Conservation (phyloP, 495 filamentous ascomycete genomes). For the Neurospora sp. region DNA sequence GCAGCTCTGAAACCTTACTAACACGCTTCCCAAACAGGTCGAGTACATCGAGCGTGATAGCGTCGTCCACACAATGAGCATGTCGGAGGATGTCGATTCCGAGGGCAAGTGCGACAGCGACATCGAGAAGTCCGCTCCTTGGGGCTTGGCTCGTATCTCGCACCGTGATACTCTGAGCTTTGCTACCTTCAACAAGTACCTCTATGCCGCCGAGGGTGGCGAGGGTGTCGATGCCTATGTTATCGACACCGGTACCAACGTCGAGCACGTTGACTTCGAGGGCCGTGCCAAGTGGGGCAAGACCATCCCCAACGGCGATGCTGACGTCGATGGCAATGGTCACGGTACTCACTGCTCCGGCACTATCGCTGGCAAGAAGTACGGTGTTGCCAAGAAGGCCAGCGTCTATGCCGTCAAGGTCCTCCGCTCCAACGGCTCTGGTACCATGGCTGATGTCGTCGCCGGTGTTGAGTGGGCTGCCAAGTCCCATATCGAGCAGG, state of each 20-base stretch:
- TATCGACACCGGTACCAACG: slow-evolving; percentile 95
- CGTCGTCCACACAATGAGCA: slow-evolving; percentile 66
- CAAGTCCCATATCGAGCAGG: slow-evolving; percentile 61
- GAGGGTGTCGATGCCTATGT: slow-evolving; percentile 99
- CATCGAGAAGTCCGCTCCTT: slow-evolving; percentile 85
- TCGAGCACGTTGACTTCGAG: slow-evolving; percentile 91
- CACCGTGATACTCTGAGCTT: slow-evolving; percentile 81
- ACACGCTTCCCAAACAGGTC: slow-evolving; percentile 48
- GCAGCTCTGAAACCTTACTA: slow-evolving; percentile 3
- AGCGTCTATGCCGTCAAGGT: slow-evolving; percentile 96
- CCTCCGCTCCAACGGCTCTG: slow-evolving; percentile 91
- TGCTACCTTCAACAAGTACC: slow-evolving; percentile 94
- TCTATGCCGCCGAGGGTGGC: slow-evolving; percentile 82
- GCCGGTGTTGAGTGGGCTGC: slow-evolving; percentile 97
- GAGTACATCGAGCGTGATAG: slow-evolving; percentile 95
- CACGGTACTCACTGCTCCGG: slow-evolving; percentile 99
- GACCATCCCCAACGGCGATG: slow-evolving; percentile 79
- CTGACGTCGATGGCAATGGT: slow-evolving; percentile 90
- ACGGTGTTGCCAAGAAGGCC: slow-evolving; percentile 98
- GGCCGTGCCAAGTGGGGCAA: slow-evolving; percentile 94
- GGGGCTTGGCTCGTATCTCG: slow-evolving; percentile 96
- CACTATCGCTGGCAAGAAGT: slow-evolving; percentile 95
- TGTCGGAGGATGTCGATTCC: slow-evolving; percentile 18
- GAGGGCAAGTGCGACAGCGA: slow-evolving; percentile 29
- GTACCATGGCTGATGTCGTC: slow-evolving; percentile 96